These are phyloP conservation scores for Saccharomyces kudriavzevii DNA, from an alignment of 805 yeast genomes.

Conservation along the genomic window DNA sequence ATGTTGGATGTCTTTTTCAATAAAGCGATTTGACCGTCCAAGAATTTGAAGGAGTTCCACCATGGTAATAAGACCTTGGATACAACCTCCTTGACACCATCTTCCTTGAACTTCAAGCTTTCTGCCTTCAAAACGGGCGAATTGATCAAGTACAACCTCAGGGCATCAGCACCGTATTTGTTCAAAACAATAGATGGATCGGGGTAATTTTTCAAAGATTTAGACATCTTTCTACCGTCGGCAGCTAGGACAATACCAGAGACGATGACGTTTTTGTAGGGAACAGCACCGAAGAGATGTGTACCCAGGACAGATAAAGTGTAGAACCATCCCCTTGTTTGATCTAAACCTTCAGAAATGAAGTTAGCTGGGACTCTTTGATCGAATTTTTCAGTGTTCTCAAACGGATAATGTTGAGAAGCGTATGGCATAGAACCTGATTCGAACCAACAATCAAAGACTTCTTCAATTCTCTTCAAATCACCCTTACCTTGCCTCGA, in stretches of 20 bases:
- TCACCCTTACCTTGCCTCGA: constrained; percentile 82
- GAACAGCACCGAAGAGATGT: constrained; percentile 84
- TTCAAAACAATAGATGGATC: constrained; percentile 79
- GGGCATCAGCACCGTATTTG: constrained; percentile 95
- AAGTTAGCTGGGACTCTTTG: constrained; percentile 91
- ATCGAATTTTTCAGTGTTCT: constrained; percentile 61
- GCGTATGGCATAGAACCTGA: constrained; percentile 99
- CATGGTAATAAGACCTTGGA: constrained; percentile 94
- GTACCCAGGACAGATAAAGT: constrained; percentile 93
- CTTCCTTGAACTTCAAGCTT: constrained; percentile 93
- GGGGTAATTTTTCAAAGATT: constrained; percentile 95
- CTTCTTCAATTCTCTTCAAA: constrained; percentile 89
- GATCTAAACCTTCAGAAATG: constrained; percentile 97
- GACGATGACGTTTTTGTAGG: constrained; percentile 91
- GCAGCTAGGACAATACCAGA: constrained; percentile 94
- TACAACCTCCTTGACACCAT: constrained; percentile 96
- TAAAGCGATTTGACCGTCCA: constrained; percentile 86
- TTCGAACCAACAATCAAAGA: constrained; percentile 99
- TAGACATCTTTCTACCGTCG: constrained; percentile 99
- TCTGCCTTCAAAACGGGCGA: constrained; percentile 97
- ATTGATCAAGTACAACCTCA: constrained; percentile 89
- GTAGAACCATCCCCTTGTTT: constrained; percentile 99
- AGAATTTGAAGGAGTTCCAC: constrained; percentile 96
- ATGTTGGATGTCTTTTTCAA: constrained; percentile 65
- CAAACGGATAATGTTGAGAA: constrained; percentile 94